These are phyloP conservation scores for slime mould (Dictyostelium discoideum) DNA, from an alignment of 78 protist species.

Conservation along the genomic window DNA sequence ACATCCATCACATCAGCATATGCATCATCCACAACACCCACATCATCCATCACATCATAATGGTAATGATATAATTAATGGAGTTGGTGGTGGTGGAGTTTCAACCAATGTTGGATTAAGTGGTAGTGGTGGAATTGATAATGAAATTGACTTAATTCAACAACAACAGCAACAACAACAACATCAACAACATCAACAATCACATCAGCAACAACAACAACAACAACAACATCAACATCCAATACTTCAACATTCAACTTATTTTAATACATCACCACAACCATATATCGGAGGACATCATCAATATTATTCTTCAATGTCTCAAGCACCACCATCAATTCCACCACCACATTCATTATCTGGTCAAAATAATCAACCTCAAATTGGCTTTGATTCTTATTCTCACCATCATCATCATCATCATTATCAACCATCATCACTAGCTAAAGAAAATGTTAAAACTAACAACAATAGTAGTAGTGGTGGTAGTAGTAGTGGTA, in stretches of 20 bases:
- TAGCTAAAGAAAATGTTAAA: neutral
- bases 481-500: too few species aligned
- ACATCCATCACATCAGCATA: neutral
- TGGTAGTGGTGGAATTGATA: neutral
- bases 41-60: neutral
- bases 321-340: neutral
- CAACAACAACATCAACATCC: neutral
- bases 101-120: neutral
- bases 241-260: neutral
- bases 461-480: neutral
- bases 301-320: neutral
- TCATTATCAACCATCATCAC: neutral
- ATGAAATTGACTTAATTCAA: neutral
- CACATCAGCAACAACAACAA: neutral
- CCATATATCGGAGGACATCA: constrained; percentile 1
- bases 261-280: neutral
- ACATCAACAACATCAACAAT: neutral
- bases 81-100: neutral
- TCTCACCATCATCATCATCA: neutral
- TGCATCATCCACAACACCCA: constrained; percentile 5
- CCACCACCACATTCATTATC: neutral
- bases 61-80: neutral
- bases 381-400: neutral
- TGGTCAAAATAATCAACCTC: neutral
- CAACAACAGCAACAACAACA: neutral